A percentile compares a stretch with the other conserved stretches of the same genome.
Evolutionary conservation across 371 early-diverging fungal species (phyloP).

Genomic region (Paraphysoderma sedebokerense): DNA sequence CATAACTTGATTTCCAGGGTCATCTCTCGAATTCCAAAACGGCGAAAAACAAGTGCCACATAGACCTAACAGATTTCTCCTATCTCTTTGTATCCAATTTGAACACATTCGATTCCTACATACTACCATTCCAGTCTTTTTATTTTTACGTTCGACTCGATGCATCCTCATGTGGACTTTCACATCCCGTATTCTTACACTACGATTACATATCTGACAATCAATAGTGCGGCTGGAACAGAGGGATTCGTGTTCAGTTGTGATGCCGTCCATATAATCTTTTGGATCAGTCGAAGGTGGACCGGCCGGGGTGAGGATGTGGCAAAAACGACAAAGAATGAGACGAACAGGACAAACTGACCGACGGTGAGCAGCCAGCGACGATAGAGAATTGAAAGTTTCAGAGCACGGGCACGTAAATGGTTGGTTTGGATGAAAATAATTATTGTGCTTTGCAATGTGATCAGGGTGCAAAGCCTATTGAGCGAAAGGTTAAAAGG

Average conservation of each 20-base stretch:
- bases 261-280: not conserved
- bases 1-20: not conserved
- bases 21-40: not conserved
- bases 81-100: not conserved
- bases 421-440: not conserved
- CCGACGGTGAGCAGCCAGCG: not conserved
- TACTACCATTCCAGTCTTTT: not conserved
- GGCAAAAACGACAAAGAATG: not conserved
- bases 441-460: not conserved
- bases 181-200: not conserved
- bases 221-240: not conserved
- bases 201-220: not conserved
- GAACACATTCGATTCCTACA: not conserved
- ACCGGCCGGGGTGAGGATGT: not conserved
- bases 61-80: not conserved
- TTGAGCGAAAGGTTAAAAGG: not conserved
- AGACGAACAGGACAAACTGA: not conserved
- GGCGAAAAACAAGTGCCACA: not conserved
- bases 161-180: not conserved
- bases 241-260: not conserved
- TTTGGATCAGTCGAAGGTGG: not conserved
- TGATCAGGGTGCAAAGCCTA: not conserved
- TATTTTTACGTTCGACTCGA: too few relatives aligned
- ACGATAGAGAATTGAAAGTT: too few relatives aligned
- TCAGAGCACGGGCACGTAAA: not conserved